A percentile compares a stretch with the other conserved stretches of the same genome.
Evolutionary conservation across 1,284 basidiomycete genomes (phyloP).

Genomic region (Rhizopogon parksii): DNA sequence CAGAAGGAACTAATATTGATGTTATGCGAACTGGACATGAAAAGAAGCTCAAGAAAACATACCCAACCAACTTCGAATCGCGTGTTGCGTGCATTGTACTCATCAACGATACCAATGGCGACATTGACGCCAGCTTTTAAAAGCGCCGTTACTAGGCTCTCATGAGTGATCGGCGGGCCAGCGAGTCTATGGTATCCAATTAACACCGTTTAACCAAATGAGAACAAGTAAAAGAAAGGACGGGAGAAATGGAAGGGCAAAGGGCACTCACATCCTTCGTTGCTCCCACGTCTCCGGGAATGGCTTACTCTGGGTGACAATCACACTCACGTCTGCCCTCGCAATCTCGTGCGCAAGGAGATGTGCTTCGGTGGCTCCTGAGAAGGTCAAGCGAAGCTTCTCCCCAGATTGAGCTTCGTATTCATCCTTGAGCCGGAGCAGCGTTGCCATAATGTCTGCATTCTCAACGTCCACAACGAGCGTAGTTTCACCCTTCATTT

Average conservation of each 20-base stretch:
- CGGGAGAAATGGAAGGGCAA: not conserved
- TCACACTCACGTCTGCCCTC: conserved; percentile 61
- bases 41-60: conserved; percentile 28
- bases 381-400: conserved; percentile 56
- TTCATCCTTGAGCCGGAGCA: conserved; percentile 69
- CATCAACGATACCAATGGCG: conserved; percentile 57
- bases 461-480: conserved; percentile 63
- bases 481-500: conserved; percentile 44
- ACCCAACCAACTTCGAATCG: conserved; percentile 75
- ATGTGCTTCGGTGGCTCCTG: conserved; percentile 71
- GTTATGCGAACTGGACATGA: conserved; percentile 10
- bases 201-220: not conserved
- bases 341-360: conserved; percentile 71
- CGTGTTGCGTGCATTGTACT: conserved; percentile 63
- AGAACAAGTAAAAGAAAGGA: not conserved
- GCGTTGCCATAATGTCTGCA: conserved; percentile 72
- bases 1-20: conserved; percentile 6
- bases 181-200: conserved; percentile 36
- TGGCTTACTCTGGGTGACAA: conserved; percentile 49
- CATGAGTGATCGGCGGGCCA: conserved; percentile 67
- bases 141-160: conserved; percentile 58
- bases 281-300: conserved; percentile 67
- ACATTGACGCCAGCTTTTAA: conserved; percentile 63
- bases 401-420: conserved; percentile 55
- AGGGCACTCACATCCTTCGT: conserved; percentile 50